phyloP scores from a whole-genome alignment of 2,329 filamentous ascomycete genomes.

The Colletotrichum sojae region DNA sequence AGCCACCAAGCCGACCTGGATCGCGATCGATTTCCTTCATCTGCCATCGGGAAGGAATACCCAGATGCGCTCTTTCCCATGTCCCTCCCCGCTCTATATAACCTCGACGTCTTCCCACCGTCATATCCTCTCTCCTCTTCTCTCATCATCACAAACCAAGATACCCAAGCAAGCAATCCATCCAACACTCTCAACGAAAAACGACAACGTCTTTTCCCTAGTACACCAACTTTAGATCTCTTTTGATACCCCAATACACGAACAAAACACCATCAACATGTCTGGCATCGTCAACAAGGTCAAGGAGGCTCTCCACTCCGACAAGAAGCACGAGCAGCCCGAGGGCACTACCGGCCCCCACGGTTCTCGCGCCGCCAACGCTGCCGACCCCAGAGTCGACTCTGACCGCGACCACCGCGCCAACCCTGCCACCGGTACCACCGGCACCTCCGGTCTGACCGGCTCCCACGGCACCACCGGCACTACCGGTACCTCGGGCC shows the following conservation, averaged over 20 bases:
- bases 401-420: constrained; percentile 61
- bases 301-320: constrained; percentile 67
- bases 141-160: constrained; percentile 41
- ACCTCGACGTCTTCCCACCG: constrained; percentile 28
- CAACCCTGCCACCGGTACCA: constrained; percentile 49
- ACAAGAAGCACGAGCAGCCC: constrained; percentile 52
- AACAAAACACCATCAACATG: constrained; percentile 59
- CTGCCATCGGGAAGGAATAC: constrained; percentile 4
- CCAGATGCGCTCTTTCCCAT: constrained; percentile 20
- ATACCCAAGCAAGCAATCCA: constrained; percentile 37
- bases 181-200: constrained; percentile 29
- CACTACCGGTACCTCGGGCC: constrained; percentile 13
- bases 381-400: constrained; percentile 66
- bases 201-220: constrained; percentile 14
- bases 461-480: constrained; percentile 43
- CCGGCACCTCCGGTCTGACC: constrained; percentile 45
- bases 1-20: constrained; percentile 2
- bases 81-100: constrained; percentile 34
- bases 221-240: constrained; percentile 17
- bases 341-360: constrained; percentile 49
- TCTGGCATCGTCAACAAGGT: constrained; percentile 72
- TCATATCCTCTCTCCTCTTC: background rate
- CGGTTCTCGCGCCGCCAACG: constrained; percentile 59
- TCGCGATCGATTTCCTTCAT: constrained; percentile 23
- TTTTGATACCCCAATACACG: constrained; percentile 39